Base-by-base conservation (phyloP, 805 yeast species). In the Millerago galiae region DNA sequence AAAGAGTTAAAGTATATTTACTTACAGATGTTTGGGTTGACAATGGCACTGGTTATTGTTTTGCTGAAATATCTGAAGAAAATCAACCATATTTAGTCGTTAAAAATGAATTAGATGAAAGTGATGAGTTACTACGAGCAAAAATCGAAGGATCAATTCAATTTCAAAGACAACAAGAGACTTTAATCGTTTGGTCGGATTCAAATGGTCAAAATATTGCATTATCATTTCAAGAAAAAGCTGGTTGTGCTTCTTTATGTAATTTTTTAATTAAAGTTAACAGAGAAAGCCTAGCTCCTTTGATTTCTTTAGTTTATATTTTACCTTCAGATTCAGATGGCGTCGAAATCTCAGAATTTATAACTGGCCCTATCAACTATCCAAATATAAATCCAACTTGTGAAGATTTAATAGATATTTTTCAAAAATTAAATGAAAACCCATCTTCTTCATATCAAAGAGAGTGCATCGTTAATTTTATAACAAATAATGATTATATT, bases 141-240 rank as follows among this genome's bases (percentile, higher is more conserved):
- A 70, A 61, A 45, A 68, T 91, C n/a, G 81, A 76, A 53, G 95
- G 95, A 0, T 63, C 75, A 25, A 81, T 80, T 3, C 95, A 85
- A 52, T 91, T 85, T 59, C 97, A 91, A 59, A 75, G 95, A 55
- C 98, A 93, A 56, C 96, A 89, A 57, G 97, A 89, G 45, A 89
- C 97, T 0, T 67, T 91, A 37, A 87, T 91, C 9, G 96, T 91
- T 16, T 91, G 98, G 98, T 84, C 95, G 9, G 96, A 87, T 55
- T 54, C 65, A 3, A 71, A 74, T 15, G 79, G 82, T 8, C 73
- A 72, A 41, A 95, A 88, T 60, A 77, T 87, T 49, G 98, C 98
- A 2, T 68, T 91, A 18, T 83, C 95, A 36, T 91, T 91, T 61
- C 96, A 91, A 61, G 97, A 89, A 54, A 79, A 86, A 29, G 83